phyloP scores from a whole-genome alignment of 2,329 filamentous ascomycete species.

The Colletotrichum magnum region DNA sequence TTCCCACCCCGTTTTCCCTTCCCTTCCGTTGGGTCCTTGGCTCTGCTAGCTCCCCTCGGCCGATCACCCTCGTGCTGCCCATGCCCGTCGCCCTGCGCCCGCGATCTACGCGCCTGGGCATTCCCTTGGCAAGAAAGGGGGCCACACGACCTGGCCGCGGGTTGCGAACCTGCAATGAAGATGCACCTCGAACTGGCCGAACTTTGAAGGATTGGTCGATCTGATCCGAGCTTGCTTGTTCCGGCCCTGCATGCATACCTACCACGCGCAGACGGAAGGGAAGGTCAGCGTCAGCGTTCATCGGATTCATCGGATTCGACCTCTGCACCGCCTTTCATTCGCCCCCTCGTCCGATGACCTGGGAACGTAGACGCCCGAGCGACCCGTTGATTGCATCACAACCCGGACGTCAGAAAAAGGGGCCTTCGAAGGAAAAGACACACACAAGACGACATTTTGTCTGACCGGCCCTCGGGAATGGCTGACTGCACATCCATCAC shows the following conservation, averaged over 20 bases:
- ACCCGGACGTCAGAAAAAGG: neutral
- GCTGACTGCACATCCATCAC: neutral
- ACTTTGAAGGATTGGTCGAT: neutral
- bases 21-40: constrained; percentile 16
- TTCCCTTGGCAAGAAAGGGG: constrained; percentile 31
- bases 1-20: constrained; percentile 14
- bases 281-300: neutral
- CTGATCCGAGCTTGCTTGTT: neutral
- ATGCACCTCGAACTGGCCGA: no score
- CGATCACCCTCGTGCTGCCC: constrained; percentile 10
- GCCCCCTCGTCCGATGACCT: neutral
- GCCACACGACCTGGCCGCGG: neutral
- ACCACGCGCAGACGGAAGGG: neutral
- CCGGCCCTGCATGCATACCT: neutral
- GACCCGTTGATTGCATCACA: neutral
- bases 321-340: neutral
- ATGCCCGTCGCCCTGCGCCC: constrained; percentile 18
- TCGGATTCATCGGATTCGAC: neutral
- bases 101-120: constrained; percentile 38
- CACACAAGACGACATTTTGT: no score
- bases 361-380: neutral
- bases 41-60: constrained; percentile 35
- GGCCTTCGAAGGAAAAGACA: no score
- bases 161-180: no score
- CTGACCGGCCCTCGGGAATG: no score